phyloP scores from a whole-genome alignment of 129 eudicot species.

The Flaveria linearis region DNA sequence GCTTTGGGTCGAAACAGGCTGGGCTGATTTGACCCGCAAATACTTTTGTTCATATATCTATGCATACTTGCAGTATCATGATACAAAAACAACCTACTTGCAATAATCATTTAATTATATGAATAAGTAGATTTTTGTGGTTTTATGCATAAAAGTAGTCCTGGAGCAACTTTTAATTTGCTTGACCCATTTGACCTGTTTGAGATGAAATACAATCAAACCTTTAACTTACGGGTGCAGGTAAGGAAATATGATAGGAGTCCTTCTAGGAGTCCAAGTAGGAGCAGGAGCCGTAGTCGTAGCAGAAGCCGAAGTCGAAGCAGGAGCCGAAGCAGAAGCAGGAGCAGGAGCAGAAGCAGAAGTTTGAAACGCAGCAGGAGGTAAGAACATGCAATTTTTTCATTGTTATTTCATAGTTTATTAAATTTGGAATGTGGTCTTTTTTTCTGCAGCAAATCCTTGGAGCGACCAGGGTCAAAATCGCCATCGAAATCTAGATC shows the following conservation, averaged over 20 bases:
- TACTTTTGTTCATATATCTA: background rate
- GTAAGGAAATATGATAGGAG: conserved; percentile 68
- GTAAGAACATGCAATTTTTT: conserved; percentile 22
- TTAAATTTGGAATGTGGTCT: background rate
- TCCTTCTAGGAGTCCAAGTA: conserved; percentile 69
- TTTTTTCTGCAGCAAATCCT: conserved; percentile 55
- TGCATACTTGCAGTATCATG: background rate
- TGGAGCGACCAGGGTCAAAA: conserved; percentile 62
- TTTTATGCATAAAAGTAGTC: background rate
- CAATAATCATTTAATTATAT: background rate
- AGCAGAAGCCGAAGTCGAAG: conserved; percentile 47
- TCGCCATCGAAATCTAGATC: conserved; percentile 69
- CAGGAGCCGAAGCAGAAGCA: conserved; percentile 33
- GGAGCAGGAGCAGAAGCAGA: conserved; percentile 57
- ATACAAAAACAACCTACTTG: background rate
- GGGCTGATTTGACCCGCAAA: background rate
- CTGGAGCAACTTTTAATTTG: background rate
- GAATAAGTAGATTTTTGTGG: background rate
- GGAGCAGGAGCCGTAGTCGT: conserved; percentile 67
- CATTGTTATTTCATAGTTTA: background rate
- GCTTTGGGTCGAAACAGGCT: background rate
- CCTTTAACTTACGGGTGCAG: conserved; percentile 32
- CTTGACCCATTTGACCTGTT: background rate
- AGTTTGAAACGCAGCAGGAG: conserved; percentile 35
- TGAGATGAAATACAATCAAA: background rate